These are phyloP conservation scores for Cercospora janseana DNA, from an alignment of 2,329 filamentous ascomycete genomes.

Conservation along the genomic window DNA sequence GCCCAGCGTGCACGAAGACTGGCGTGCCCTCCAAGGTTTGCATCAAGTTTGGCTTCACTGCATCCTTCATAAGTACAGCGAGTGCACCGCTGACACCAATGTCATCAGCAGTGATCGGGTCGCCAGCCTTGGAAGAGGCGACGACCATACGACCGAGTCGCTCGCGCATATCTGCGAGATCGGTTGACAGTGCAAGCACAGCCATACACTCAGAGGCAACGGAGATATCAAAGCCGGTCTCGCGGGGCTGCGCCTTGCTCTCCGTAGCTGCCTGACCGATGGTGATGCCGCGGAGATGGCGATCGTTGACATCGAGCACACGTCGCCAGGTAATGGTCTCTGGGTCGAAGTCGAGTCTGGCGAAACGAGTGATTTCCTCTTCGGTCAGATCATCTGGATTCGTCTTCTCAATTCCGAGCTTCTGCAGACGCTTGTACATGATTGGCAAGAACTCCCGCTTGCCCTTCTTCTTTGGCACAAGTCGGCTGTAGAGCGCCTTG, in stretches of 20 bases:
- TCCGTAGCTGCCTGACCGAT: conserved; percentile 86
- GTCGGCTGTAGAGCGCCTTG: conserved; percentile 76
- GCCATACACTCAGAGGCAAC: conserved; percentile 99
- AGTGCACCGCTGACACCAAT: conserved; percentile 89
- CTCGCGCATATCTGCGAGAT: conserved; percentile 84
- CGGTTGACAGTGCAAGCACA: conserved; percentile 88
- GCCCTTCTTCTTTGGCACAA: conserved; percentile 88
- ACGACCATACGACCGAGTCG: conserved; percentile 94
- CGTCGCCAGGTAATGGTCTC: conserved; percentile 96
- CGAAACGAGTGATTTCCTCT: conserved; percentile 84
- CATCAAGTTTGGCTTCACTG: conserved; percentile 99
- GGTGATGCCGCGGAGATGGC: conserved; percentile 84
- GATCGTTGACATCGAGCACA: conserved; percentile 95
- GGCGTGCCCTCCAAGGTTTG: conserved; percentile 96
- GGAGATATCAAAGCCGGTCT: conserved; percentile 96
- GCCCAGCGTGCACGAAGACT: conserved; percentile 94
- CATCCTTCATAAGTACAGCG: conserved; percentile 93
- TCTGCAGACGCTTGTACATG: conserved; percentile 91
- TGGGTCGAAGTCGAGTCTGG: conserved; percentile 92
- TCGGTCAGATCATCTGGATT: conserved; percentile 85
- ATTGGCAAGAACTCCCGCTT: conserved; percentile 81
- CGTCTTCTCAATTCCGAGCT: conserved; percentile 93
- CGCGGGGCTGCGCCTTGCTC: conserved; percentile 73
- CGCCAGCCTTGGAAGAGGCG: conserved; percentile 77
- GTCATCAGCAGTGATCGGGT: conserved; percentile 94